These are phyloP conservation scores for Alopecurus myosuroides DNA, from an alignment of 176 grass and related monocot genomes.

Conservation along the genomic window DNA sequence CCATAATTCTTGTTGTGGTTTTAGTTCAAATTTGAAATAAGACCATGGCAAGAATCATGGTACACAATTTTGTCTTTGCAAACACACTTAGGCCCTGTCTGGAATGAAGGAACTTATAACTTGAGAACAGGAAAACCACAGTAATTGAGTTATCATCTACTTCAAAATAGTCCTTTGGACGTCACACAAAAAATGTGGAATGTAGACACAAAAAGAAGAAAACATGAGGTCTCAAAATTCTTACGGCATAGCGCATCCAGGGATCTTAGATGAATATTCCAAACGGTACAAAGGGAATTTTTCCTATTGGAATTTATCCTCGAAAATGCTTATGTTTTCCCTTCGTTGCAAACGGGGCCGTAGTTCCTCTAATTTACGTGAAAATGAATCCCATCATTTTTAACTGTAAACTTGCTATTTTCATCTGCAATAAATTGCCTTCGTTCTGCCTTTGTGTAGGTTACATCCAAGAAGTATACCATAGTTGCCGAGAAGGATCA, in stretches of 20 bases:
- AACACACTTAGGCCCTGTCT: background rate
- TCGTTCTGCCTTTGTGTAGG: constrained; percentile 53
- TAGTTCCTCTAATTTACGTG: background rate
- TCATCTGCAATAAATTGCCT: background rate
- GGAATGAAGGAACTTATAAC: background rate
- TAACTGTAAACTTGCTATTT: background rate
- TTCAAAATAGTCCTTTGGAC: background rate
- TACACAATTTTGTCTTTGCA: constrained; percentile 14
- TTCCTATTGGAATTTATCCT: background rate
- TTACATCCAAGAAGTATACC: constrained; percentile 87
- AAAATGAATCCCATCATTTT: constrained; percentile 1
- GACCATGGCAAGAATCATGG: no score
- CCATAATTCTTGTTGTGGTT: no score
- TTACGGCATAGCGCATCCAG: background rate
- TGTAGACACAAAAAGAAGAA: background rate
- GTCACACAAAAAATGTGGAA: background rate
- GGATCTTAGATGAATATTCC: background rate
- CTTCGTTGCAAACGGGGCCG: background rate
- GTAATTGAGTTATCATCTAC: background rate
- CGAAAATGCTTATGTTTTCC: background rate
- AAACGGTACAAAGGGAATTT: background rate
- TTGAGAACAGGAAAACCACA: background rate
- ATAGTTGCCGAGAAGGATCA: constrained; percentile 84
- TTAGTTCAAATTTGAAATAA: no score
- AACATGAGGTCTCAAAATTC: background rate